phyloP scores from a whole-genome alignment of 495 filamentous ascomycete species.

The Aspergillus bertholletiae region DNA sequence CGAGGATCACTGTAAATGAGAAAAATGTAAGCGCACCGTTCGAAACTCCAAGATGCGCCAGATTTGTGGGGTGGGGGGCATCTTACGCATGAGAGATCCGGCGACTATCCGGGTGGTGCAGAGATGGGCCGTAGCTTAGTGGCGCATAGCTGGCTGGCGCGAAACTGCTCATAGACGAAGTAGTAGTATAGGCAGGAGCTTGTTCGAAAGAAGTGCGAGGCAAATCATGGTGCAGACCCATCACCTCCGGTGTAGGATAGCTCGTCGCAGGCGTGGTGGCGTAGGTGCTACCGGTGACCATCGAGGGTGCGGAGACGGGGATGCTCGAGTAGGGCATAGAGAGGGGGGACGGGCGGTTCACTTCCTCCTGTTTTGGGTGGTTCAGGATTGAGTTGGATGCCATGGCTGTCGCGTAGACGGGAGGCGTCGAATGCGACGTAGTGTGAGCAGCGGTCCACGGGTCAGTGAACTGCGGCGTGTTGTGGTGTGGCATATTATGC shows the following conservation, averaged over 20 bases:
- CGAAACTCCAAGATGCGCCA: not conserved
- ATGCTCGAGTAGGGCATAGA: slow-evolving; percentile 72
- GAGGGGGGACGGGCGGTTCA: slow-evolving; percentile 56
- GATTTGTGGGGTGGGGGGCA: slow-evolving; percentile 22
- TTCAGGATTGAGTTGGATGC: slow-evolving; percentile 54
- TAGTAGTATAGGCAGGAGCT: slow-evolving; percentile 62
- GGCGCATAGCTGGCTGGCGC: slow-evolving; percentile 56
- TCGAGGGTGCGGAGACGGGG: slow-evolving; percentile 67
- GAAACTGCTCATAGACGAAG: slow-evolving; percentile 64
- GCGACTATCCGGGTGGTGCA: slow-evolving; percentile 59
- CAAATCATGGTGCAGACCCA: slow-evolving; percentile 69
- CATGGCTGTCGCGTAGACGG: slow-evolving; percentile 55
- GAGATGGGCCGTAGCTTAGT: slow-evolving; percentile 53
- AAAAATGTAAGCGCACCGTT: slow-evolving; percentile 3
- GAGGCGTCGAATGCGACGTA: slow-evolving; percentile 53
- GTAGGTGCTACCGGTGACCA: slow-evolving; percentile 68
- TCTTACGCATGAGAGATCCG: slow-evolving; percentile 91
- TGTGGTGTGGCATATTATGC: slow-evolving; percentile 61
- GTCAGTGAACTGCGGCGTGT: slow-evolving; percentile 84
- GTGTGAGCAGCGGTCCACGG: slow-evolving; percentile 69
- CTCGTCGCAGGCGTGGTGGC: slow-evolving; percentile 41
- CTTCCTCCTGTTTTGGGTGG: slow-evolving; percentile 54
- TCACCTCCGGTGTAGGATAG: slow-evolving; percentile 65
- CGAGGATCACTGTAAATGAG: slow-evolving; percentile 50
- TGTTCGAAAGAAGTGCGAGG: slow-evolving; percentile 49